Evolutionary conservation across 83 land plant genomes (phyloP).

Genomic region (Diphasiastrum complanatum): DNA sequence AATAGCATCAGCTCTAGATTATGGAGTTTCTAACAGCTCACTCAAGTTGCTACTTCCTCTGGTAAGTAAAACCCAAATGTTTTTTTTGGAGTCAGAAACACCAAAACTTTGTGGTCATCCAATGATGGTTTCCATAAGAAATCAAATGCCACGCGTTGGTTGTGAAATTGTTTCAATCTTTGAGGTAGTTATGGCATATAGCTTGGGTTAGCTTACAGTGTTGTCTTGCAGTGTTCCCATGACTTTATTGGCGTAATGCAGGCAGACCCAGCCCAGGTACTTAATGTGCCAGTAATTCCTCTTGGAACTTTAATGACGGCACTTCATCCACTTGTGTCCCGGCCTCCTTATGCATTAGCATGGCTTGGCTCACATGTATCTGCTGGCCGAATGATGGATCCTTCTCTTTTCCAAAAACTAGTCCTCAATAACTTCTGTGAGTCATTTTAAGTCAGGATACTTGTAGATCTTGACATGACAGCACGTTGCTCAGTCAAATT

Average conservation of each 20-base stretch:
- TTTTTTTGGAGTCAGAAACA: background rate
- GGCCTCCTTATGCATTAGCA: slow-evolving; percentile 77
- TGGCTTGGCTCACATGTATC: slow-evolving; percentile 79
- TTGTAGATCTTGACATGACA: too few species aligned
- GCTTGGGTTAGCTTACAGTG: background rate
- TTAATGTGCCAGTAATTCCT: slow-evolving; percentile 92
- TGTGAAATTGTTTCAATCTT: too few species aligned
- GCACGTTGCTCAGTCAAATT: too few species aligned
- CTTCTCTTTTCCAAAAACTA: slow-evolving; percentile 73
- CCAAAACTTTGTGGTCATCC: too few species aligned
- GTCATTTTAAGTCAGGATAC: too few species aligned
- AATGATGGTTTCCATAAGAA: background rate
- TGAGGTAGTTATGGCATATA: background rate
- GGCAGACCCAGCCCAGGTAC: slow-evolving; percentile 97
- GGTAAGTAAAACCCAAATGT: slow-evolving; percentile 42
- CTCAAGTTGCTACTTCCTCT: slow-evolving; percentile 81
- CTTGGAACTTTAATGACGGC: slow-evolving; percentile 81
- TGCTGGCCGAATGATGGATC: slow-evolving; percentile 92
- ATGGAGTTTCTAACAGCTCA: slow-evolving; percentile 65
- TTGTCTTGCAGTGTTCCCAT: background rate
- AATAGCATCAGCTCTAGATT: slow-evolving; percentile 86
- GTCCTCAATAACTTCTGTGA: slow-evolving; percentile 85
- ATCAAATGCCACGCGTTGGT: background rate
- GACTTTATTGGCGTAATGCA: slow-evolving; percentile 24
- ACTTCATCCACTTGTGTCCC: slow-evolving; percentile 68